These are phyloP conservation scores for Parmelia sp. DNA, from an alignment of 495 filamentous ascomycete genomes.

Conservation along the genomic window DNA sequence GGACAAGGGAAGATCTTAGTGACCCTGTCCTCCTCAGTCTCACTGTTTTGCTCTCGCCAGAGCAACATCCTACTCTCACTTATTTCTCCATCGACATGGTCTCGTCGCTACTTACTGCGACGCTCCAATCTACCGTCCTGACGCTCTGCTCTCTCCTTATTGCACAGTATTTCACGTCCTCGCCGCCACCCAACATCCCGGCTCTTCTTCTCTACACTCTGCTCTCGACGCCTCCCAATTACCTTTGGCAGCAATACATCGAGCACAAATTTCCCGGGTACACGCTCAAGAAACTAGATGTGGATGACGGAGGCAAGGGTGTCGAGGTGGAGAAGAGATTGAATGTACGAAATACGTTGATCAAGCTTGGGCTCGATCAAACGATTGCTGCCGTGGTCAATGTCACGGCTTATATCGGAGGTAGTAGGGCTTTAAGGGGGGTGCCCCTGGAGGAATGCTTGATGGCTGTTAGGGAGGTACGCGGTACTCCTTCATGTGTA, in stretches of 20 bases:
- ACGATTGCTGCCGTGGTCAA: constrained; percentile 70
- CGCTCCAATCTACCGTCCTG: constrained; percentile 65
- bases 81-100: constrained; percentile 24
- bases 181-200: constrained; percentile 46
- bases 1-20: too few species aligned
- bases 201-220: constrained; percentile 74
- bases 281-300: constrained; percentile 22
- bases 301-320: constrained; percentile 29
- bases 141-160: constrained; percentile 72
- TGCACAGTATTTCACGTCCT: constrained; percentile 38
- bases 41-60: neutral
- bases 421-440: constrained; percentile 51
- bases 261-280: constrained; percentile 50
- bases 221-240: constrained; percentile 76
- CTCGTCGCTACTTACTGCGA: constrained; percentile 56
- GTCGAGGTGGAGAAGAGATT: constrained; percentile 34
- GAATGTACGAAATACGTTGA: constrained; percentile 62
- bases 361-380: constrained; percentile 82
- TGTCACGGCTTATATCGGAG: constrained; percentile 64
- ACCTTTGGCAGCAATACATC: constrained; percentile 69
- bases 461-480: constrained; percentile 39
- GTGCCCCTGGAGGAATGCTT: constrained; percentile 22
- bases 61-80: neutral
- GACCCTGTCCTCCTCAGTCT: too few species aligned
- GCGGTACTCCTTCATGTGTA: constrained; percentile 2